Evolutionary conservation across 148 eudicot species (phyloP), one percentile per base, ranked within the genome.

Genomic region (Rheum nobile): DNA sequence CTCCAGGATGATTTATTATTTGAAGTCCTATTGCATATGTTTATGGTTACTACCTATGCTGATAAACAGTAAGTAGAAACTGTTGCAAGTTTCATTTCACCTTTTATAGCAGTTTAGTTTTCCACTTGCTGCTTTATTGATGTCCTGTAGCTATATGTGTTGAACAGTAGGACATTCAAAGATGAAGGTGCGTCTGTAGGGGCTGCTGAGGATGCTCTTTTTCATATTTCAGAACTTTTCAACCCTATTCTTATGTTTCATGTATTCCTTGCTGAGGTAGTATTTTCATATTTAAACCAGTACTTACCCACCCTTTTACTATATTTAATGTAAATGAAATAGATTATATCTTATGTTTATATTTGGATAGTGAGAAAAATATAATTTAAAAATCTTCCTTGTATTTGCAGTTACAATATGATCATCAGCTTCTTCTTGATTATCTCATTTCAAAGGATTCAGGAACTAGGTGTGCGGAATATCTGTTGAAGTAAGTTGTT

Each of bases 391-490:
- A 11, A 0, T 61, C 32, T 32, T 65, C 70, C 70, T 34, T 19
- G 10, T 65, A 32, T 32, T 72, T 85, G 84, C 93, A 94, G 98
- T 80, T 94, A 76, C 88, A 75, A 68, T 94, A 91, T 85, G 97
- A 94, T 85, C 91, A 91, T 83, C 93, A 94, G 74, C 87, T 94
- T 44, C 97, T 94, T 77, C 93, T 94, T 75, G 98, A 91, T 84
- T 94, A 89, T 84, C 98, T 94, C 61, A 91, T 94, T 77, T 91
- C 98, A 67, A 91, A 84, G 78, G 96, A 89, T 79, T 84, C 85
- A 3, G 98, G 98, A 71, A 82, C 84, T 78, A 81, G 74, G 55
- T 91, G 85, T 77, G 97, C 98, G 34, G 93, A 94, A 84, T 94
- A 94, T 83, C 83, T 94, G 75, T 78, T 94, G 83, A 88, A 90